phyloP scores from a whole-genome alignment of 768 basidiomycete species.

The Russula ochroleuca region DNA sequence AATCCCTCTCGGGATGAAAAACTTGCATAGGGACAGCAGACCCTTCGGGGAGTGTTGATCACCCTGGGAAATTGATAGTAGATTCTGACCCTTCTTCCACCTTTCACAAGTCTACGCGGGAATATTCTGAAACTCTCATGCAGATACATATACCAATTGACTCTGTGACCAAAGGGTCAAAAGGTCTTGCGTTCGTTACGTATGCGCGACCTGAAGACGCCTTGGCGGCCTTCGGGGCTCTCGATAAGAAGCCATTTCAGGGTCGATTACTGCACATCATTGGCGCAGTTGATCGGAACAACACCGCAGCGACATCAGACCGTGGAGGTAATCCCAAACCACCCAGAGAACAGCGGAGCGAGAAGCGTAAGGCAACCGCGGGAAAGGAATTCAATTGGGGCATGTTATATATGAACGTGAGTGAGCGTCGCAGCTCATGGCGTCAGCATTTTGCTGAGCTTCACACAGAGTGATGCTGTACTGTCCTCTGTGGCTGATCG shows the following conservation, averaged over 20 bases:
- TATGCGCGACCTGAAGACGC: constrained; percentile 47
- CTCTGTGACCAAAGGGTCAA: constrained; percentile 42
- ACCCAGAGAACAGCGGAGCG: constrained; percentile 55
- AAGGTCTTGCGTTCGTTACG: constrained; percentile 61
- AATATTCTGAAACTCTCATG: constrained; percentile 12
- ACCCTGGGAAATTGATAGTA: constrained; percentile 29
- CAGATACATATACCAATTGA: constrained; percentile 60
- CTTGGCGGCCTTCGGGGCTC: constrained; percentile 63
- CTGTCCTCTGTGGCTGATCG: constrained; percentile 85
- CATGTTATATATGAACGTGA: constrained; percentile 95
- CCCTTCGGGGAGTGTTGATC: constrained; percentile 54
- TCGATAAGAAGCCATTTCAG: constrained; percentile 86
- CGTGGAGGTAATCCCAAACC: constrained; percentile 43
- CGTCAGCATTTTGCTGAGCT: constrained; percentile 26
- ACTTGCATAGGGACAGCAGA: constrained; percentile 62
- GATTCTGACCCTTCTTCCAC: constrained; percentile 17
- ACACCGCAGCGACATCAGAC: constrained; percentile 43
- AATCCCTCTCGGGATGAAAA: constrained; percentile 40
- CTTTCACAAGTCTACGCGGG: neutral
- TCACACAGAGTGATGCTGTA: constrained; percentile 82
- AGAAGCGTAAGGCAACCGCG: constrained; percentile 60
- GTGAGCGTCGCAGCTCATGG: constrained; percentile 36
- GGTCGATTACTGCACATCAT: constrained; percentile 89
- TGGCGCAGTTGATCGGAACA: constrained; percentile 68
- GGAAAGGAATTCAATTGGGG: constrained; percentile 89